Percentiles rank a stretch among this genome's conserved stretches.
These are phyloP conservation scores for Schoenoplectus triqueter DNA, from an alignment of 202 grass and related monocot genomes.

Conservation along the genomic window DNA sequence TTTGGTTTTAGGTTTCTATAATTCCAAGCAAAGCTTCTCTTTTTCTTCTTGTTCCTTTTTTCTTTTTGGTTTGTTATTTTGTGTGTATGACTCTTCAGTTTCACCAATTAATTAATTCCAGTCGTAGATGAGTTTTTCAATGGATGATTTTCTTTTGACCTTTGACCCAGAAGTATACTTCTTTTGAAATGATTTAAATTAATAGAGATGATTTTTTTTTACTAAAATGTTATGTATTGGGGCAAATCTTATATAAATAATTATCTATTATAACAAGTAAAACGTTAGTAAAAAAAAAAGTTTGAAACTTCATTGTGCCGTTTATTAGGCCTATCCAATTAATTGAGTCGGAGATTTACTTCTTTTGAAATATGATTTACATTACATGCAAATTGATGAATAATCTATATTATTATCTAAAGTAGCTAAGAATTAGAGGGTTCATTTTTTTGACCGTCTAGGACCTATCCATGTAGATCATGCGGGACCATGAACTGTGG, in stretches of 20 bases:
- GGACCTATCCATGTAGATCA: too few species aligned
- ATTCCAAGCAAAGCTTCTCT: background rate
- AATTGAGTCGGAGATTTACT: background rate
- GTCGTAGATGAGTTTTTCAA: background rate
- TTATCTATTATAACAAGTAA: background rate
- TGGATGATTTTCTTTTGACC: background rate
- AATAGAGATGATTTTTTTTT: background rate
- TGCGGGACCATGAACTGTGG: too few species aligned
- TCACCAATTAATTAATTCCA: background rate
- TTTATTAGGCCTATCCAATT: background rate
- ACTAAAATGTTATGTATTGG: background rate
- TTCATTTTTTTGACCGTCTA: too few species aligned
- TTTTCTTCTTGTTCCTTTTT: background rate
- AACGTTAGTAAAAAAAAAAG: background rate
- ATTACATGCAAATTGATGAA: too few species aligned
- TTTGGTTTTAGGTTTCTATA: slow-evolving; percentile 22
- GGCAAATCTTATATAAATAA: background rate
- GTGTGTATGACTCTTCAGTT: slow-evolving; percentile 7
- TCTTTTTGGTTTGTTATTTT: background rate
- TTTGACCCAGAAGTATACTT: background rate
- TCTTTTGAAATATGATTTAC: background rate
- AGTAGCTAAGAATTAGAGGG: too few species aligned
- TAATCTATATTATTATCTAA: too few species aligned
- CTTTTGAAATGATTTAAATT: background rate
- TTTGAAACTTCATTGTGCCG: background rate